Conservation (phyloP, 768 basidiomycete genomes). For the Leccinellum luteum region DNA sequence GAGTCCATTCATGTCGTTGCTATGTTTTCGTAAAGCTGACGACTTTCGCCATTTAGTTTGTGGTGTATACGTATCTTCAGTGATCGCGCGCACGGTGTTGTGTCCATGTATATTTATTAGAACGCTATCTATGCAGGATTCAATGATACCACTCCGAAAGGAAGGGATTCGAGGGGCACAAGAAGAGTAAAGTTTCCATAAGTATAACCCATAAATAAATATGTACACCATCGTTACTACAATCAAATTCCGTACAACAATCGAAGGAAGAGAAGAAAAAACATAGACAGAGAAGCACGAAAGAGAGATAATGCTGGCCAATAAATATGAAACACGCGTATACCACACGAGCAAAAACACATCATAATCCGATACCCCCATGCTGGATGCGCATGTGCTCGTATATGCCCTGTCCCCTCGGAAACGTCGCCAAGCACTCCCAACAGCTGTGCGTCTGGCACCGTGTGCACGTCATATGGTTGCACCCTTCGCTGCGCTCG, state of each 20-base stretch:
- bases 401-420: slow-evolving; percentile 68
- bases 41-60: slow-evolving; percentile 31
- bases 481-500: slow-evolving; percentile 73
- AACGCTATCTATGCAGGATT: slow-evolving; percentile 11
- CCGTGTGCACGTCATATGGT: slow-evolving; percentile 76
- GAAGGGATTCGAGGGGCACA: background rate
- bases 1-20: slow-evolving; percentile 12
- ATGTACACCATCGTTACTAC: background rate
- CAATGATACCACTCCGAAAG: background rate
- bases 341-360: background rate
- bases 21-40: background rate
- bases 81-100: slow-evolving; percentile 5
- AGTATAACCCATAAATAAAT: slow-evolving; percentile 23
- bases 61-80: slow-evolving; percentile 37
- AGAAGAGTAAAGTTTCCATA: slow-evolving; percentile 12
- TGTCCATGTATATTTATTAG: slow-evolving; percentile 20
- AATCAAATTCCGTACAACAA: slow-evolving; percentile 16
- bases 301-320: background rate
- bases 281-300: slow-evolving; percentile 5
- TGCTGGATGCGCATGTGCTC: slow-evolving; percentile 70
- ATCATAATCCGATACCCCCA: slow-evolving; percentile 55
- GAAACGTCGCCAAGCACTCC: slow-evolving; percentile 73
- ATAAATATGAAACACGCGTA: background rate
- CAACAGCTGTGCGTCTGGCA: slow-evolving; percentile 81
- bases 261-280: background rate